Evolutionary conservation across 139 green algal genomes (phyloP), one percentile per base, ranked within the genome.

Genomic region (Chlorella sp.): DNA sequence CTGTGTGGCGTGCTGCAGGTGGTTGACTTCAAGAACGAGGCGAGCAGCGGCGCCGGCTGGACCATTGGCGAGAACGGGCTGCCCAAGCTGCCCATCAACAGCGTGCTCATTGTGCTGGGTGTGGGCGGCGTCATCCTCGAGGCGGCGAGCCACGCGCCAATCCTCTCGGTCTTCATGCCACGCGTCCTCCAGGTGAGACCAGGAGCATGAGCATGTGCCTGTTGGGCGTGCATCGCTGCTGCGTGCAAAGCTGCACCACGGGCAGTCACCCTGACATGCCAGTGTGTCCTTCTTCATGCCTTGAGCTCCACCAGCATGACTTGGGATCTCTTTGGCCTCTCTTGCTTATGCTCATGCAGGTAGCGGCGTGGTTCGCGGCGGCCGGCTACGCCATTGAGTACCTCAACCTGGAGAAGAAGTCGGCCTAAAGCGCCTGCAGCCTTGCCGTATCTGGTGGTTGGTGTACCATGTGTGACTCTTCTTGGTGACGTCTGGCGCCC

Each of bases 81-180:
- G 74, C 87, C 87, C 30, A 88, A 88, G 75, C 77, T 92, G 76
- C 87, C 87, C 50, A 82, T 92, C 74, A 92, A 85, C 68, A 83
- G 69, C 36, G 87, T 92, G 71, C 51, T 88, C 33, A 80, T 88
- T n/a, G 85, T 92, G 35, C 55, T 92, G 32, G 87, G 87, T 42
- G 85, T 90, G 20, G 87, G 87, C 55, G 69, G 59, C 1, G 1
- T 90, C 3, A 92, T 92, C 62, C 75, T 92, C 27, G 87, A 92
- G 81, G 75, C 82, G 1, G 79, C 82, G 2, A 76, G 77, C 35
- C 87, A 92, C 42, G 83, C 81, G n/a, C 85, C 87, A 10, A 79
- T 92, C 30, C 71, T 92, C 60, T 77, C 66, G 5, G 68, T 86
- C 35, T 87, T 90, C 74, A 82, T 92, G 79, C 87, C 87, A 2